Evolutionary conservation across 768 basidiomycete species (phyloP), one percentile per base, ranked within the genome.

Genomic region (Candolleomyces efflorescens): DNA sequence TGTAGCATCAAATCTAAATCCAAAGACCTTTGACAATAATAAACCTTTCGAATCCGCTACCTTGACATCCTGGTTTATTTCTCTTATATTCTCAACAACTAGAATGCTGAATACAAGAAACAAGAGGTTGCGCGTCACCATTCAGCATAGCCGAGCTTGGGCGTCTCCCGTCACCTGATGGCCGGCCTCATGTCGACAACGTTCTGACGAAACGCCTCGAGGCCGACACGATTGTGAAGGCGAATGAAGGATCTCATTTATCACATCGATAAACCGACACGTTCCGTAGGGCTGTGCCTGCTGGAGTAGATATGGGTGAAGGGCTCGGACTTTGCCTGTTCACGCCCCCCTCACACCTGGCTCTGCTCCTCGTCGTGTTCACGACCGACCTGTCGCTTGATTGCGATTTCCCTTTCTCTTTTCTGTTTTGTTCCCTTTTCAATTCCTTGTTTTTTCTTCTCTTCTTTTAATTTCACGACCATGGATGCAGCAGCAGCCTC

Each of bases 1-100:
- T 59, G 58, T 48, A 55, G 41, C 49, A 60, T 58, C 55, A 56
- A 56, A 52, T 27, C 49, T 24, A 24, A 22, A 45, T 24, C n/a
- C 23, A 15, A 20, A 32, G 22, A 10, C 36, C 20, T 37, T 24
- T 15, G 27, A 18, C 37, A 15, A 23, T 45, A 17, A 20, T 27
- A 27, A 15, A 49, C 22, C 10, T 12, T 15, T 24, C 17, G n/a
- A n/a, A 9, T 27, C 23, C 47, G 41, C 15, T 43, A 15, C 41
- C 5, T 11, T 17, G 41, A 6, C 18, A 43, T 15, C 41, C 41
- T 43, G 5, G 17, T 43, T n/a, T 20, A 43, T 17, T 6, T 7
- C 41, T 43, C 7, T 5, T 43, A 43, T 3, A 32, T 43, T 43
- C 17, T 43, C 17, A 43, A 43, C 41, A 43, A 43, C 5, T 11